Evolutionary conservation across 2,329 filamentous ascomycete species (phyloP).

Genomic region (Aspergillus caelatus): DNA sequence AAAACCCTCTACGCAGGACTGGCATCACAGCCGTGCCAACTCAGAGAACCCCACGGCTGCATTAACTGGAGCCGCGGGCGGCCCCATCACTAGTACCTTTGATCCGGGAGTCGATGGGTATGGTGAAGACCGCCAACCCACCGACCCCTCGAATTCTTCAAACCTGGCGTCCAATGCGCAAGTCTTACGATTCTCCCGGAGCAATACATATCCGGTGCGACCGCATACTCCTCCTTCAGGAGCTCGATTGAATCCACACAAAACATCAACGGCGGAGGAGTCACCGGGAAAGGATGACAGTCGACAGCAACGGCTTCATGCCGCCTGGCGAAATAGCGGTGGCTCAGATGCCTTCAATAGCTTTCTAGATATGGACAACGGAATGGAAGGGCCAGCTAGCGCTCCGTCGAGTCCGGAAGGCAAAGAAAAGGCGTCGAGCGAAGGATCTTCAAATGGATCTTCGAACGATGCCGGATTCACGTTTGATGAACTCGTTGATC

Average conservation of each 20-base stretch:
- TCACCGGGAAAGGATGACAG: slow-evolving; percentile 33
- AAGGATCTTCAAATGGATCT: slow-evolving; percentile 33
- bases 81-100: slow-evolving; percentile 35
- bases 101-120: slow-evolving; percentile 41
- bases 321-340: slow-evolving; percentile 43
- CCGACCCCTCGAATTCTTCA: slow-evolving; percentile 37
- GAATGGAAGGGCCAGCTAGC: slow-evolving; percentile 35
- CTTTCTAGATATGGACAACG: slow-evolving; percentile 48
- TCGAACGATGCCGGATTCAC: slow-evolving; percentile 42
- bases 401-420: slow-evolving; percentile 32
- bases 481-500: slow-evolving; percentile 76
- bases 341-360: slow-evolving; percentile 46
- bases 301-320: slow-evolving; percentile 38
- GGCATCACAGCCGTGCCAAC: slow-evolving; percentile 69
- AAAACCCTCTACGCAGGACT: slow-evolving; percentile 53
- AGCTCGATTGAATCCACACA: slow-evolving; percentile 37
- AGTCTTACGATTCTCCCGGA: slow-evolving; percentile 49
- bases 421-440: slow-evolving; percentile 37
- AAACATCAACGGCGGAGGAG: slow-evolving; percentile 33
- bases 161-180: slow-evolving; percentile 37
- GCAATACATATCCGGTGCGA: slow-evolving; percentile 52
- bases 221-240: slow-evolving; percentile 49
- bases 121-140: slow-evolving; percentile 34
- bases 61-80: slow-evolving; percentile 52
- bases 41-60: slow-evolving; percentile 65